Evolutionary conservation across 164 flowering plant species (phyloP).

Genomic region (Magnolia changhungtana): DNA sequence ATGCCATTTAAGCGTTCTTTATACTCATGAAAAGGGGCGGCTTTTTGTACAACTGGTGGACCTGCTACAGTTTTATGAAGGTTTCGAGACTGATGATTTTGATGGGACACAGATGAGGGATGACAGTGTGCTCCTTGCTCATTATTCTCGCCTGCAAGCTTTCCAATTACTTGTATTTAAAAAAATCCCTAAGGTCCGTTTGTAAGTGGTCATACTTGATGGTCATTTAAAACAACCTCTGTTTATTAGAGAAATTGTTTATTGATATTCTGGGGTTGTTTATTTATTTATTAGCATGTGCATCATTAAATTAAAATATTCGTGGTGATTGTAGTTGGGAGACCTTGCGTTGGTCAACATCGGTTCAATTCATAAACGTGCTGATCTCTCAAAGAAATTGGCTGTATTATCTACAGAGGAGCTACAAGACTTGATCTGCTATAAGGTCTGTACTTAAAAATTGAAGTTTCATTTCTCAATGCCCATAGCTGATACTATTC

Average conservation of each 20-base stretch:
- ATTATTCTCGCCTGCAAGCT: constrained; percentile 79
- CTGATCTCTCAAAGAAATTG: constrained; percentile 81
- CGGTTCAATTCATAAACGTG: constrained; percentile 79
- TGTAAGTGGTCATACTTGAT: neutral
- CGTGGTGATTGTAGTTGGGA: constrained; percentile 43
- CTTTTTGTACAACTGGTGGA: constrained; percentile 94
- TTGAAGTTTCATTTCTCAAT: neutral
- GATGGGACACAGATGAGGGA: constrained; percentile 79
- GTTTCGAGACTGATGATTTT: constrained; percentile 92
- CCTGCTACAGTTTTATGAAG: constrained; percentile 89
- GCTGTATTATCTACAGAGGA: constrained; percentile 72
- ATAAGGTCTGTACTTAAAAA: constrained; percentile 47
- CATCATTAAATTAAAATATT: neutral
- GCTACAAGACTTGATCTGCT: constrained; percentile 75
- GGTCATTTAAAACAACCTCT: neutral
- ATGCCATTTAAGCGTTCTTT: constrained; percentile 89
- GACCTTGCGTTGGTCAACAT: constrained; percentile 86
- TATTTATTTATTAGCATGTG: neutral
- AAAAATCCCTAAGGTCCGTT: constrained; percentile 83
- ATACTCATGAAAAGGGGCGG: constrained; percentile 79
- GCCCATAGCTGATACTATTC: neutral
- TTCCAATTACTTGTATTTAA: constrained; percentile 89
- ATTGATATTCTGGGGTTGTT: neutral
- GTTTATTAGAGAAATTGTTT: neutral
- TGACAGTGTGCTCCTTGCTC: constrained; percentile 83